These are phyloP conservation scores for Arthrobotrys sphaeroides DNA, from an alignment of 2,329 filamentous ascomycete species.

Conservation along the genomic window DNA sequence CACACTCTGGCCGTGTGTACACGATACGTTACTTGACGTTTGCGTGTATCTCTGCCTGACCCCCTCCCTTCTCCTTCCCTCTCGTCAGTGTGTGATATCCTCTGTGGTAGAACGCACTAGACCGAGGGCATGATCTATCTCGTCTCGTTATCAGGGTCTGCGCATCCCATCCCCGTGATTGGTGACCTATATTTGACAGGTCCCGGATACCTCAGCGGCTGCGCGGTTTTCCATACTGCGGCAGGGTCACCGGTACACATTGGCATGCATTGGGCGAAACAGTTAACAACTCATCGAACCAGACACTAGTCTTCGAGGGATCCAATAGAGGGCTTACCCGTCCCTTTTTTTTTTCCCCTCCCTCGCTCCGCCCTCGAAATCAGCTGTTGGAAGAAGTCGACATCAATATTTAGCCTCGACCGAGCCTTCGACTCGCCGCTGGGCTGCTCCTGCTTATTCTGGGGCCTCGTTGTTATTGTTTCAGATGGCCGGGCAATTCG, in stretches of 20 bases:
- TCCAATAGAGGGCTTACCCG: slow-evolving; percentile 28
- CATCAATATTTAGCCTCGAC: slow-evolving; percentile 4
- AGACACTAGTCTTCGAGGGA: slow-evolving; percentile 34
- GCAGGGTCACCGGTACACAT: slow-evolving; percentile 36
- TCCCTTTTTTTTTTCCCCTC: neutral
- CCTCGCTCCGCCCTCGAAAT: slow-evolving; percentile 27
- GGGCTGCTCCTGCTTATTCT: slow-evolving; percentile 53
- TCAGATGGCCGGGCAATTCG: slow-evolving; percentile 51
- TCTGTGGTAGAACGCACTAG: neutral
- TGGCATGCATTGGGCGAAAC: slow-evolving; percentile 51
- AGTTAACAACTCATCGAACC: slow-evolving; percentile 54
- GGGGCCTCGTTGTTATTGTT: slow-evolving; percentile 52
- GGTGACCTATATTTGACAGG: slow-evolving; percentile 38
- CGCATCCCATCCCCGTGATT: slow-evolving; percentile 23
- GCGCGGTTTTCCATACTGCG: slow-evolving; percentile 40
- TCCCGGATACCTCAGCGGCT: slow-evolving; percentile 37
- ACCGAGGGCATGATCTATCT: neutral
- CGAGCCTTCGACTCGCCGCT: neutral
- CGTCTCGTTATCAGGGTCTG: slow-evolving; percentile 43
- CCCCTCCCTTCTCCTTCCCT: neutral
- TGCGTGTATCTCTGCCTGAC: slow-evolving; percentile 5
- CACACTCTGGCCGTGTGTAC: slow-evolving; percentile 3
- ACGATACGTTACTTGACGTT: neutral
- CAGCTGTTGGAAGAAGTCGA: neutral
- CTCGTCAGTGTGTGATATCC: neutral